Evolutionary conservation across 352 stramenopile genomes (phyloP).

Genomic region (Phytophthora pisi): DNA sequence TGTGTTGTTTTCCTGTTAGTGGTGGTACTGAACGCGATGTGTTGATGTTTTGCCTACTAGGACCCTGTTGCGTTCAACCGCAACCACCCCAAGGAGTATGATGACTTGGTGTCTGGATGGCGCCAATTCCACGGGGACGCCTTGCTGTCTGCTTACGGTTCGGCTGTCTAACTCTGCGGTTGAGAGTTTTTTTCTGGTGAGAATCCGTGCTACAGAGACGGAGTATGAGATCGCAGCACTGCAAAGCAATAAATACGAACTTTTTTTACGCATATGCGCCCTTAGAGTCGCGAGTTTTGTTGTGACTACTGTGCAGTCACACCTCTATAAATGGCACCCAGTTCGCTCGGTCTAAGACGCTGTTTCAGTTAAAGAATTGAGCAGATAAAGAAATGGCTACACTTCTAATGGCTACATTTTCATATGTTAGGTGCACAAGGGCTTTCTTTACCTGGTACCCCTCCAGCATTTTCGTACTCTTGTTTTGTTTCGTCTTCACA

Average conservation of each 20-base stretch:
- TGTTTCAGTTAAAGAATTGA: too few relatives aligned
- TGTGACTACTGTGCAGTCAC: too few relatives aligned
- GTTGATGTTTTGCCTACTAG: conserved; percentile 25
- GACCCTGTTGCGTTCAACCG: conserved; percentile 83
- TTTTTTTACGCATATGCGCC: not conserved
- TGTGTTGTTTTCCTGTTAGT: conserved; percentile 1
- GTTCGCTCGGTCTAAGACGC: too few relatives aligned
- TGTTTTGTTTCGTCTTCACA: too few relatives aligned
- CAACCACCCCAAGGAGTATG: conserved; percentile 85
- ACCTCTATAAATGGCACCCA: too few relatives aligned
- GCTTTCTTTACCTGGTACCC: too few relatives aligned
- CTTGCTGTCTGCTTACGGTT: conserved; percentile 71
- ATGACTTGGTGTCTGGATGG: conserved; percentile 75
- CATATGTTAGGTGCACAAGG: too few relatives aligned
- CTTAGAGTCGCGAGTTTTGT: too few relatives aligned
- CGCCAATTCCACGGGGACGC: conserved; percentile 84
- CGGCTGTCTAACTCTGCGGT: conserved; percentile 58
- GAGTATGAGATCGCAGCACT: not conserved
- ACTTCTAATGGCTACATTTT: too few relatives aligned
- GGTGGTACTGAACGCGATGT: conserved; percentile 13
- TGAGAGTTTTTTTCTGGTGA: not conserved
- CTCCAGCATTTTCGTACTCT: too few relatives aligned
- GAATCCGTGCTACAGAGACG: not conserved
- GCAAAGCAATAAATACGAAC: not conserved
- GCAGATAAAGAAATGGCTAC: too few relatives aligned